Evolutionary conservation across 2,329 filamentous ascomycete genomes (phyloP).

Genomic region (Calycina marina): DNA sequence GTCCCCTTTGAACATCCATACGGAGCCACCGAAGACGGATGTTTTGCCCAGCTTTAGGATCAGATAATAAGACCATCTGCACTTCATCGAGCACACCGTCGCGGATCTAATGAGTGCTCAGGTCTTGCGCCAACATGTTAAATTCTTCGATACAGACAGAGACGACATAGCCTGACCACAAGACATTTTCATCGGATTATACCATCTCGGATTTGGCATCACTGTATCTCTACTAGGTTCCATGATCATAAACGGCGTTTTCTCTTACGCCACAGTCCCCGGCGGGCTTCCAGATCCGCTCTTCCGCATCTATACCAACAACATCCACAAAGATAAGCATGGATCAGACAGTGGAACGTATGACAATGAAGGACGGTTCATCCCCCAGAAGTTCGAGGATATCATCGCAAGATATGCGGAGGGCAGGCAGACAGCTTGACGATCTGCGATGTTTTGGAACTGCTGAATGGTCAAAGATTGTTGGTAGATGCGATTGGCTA

Average conservation of each 20-base stretch:
- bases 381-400: slow-evolving; percentile 35
- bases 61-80: slow-evolving; percentile 17
- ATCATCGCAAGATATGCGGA: slow-evolving; percentile 31
- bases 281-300: slow-evolving; percentile 27
- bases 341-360: slow-evolving; percentile 32
- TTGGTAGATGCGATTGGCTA: slow-evolving; percentile 29
- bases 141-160: slow-evolving; percentile 35
- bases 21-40: slow-evolving; percentile 27
- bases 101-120: too few species aligned
- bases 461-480: slow-evolving; percentile 28
- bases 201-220: slow-evolving; percentile 29
- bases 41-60: slow-evolving; percentile 25
- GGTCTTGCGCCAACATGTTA: slow-evolving; percentile 37
- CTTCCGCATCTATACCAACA: slow-evolving; percentile 23
- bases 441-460: slow-evolving; percentile 22
- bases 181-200: slow-evolving; percentile 34
- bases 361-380: slow-evolving; percentile 33
- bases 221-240: slow-evolving; percentile 29
- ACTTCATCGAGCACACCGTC: background rate
- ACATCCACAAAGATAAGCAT: slow-evolving; percentile 26
- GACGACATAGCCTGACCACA: slow-evolving; percentile 38
- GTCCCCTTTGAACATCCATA: slow-evolving; percentile 26
- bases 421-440: slow-evolving; percentile 26
- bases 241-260: slow-evolving; percentile 32
- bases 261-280: slow-evolving; percentile 32